Conservation (phyloP, 306 rosid genomes). For the Neltuma alba region DNA sequence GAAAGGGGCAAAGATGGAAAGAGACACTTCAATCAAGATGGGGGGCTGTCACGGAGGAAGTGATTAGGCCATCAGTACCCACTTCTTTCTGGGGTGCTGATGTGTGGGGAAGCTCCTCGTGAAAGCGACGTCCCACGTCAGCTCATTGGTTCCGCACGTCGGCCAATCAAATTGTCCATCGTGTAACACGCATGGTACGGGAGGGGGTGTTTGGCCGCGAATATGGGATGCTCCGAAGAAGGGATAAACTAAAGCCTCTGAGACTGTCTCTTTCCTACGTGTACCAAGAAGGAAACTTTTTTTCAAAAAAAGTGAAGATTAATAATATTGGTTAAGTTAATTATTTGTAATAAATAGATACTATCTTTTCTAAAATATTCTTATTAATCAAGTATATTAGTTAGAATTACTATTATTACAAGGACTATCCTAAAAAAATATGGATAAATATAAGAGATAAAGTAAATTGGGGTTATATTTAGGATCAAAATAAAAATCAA, state of each 20-base stretch:
- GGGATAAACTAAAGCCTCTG: not conserved
- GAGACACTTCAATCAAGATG: slow-evolving; percentile 50
- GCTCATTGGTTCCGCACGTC: slow-evolving; percentile 48
- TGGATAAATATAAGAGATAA: too few relatives aligned
- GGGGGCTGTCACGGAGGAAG: slow-evolving; percentile 49
- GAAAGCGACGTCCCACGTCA: slow-evolving; percentile 63
- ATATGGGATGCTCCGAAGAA: not conserved
- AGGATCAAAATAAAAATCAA: too few relatives aligned
- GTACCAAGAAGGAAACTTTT: slow-evolving; percentile 15
- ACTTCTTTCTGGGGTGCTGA: slow-evolving; percentile 45
- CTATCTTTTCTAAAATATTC: too few relatives aligned
- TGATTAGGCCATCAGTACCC: slow-evolving; percentile 75
- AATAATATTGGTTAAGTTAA: too few relatives aligned
- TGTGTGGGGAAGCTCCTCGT: slow-evolving; percentile 37
- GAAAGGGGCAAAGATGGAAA: slow-evolving; percentile 26
- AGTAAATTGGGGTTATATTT: too few relatives aligned
- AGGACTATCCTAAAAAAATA: too few relatives aligned
- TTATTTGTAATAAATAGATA: too few relatives aligned
- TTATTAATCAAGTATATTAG: too few relatives aligned
- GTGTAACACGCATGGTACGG: slow-evolving; percentile 12
- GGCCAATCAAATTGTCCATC: slow-evolving; percentile 36
- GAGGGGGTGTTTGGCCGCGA: slow-evolving; percentile 19
- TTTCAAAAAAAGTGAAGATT: too few relatives aligned
- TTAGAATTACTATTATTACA: too few relatives aligned
- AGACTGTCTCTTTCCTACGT: slow-evolving; percentile 43